Evolutionary conservation across 208 protist genomes (phyloP).

Genomic region (Trypanosoma cruzi): DNA sequence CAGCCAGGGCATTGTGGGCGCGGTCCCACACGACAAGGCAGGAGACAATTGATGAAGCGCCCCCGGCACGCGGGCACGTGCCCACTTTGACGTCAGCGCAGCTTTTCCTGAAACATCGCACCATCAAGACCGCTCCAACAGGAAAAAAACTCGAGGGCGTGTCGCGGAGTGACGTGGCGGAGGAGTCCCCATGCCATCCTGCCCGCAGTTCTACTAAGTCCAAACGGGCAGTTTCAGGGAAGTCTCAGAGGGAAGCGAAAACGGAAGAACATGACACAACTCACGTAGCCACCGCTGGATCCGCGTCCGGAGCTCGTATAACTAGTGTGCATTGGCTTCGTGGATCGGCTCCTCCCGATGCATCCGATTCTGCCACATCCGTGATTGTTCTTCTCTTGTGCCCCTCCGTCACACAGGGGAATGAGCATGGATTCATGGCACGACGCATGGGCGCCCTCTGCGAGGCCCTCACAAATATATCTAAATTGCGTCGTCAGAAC

Average conservation of each 20-base stretch:
- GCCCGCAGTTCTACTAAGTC: not conserved
- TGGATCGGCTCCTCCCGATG: constrained; percentile 7
- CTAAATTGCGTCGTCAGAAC: not conserved
- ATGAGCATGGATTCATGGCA: constrained; percentile 13
- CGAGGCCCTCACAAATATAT: constrained; percentile 10
- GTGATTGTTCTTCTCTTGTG: constrained; percentile 28
- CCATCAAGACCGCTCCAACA: not conserved
- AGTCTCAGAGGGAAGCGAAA: not conserved
- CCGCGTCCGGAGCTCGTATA: not conserved
- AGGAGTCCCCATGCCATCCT: not conserved
- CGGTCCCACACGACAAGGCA: not conserved
- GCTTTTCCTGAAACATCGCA: not conserved
- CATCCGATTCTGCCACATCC: not conserved
- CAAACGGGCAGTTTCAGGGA: not conserved
- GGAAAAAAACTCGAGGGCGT: not conserved
- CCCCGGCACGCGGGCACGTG: not conserved
- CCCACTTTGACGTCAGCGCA: not conserved
- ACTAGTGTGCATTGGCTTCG: constrained; percentile 24
- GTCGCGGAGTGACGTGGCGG: not conserved
- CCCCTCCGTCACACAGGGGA: constrained; percentile 26
- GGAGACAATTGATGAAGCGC: not conserved
- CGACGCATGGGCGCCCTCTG: constrained; percentile 24
- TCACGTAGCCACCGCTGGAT: not conserved
- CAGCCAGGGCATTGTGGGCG: constrained; percentile 1
- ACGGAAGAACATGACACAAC: not conserved